These are phyloP conservation scores for Collariella sp. DNA, from an alignment of 495 filamentous ascomycete genomes.

Conservation along the genomic window DNA sequence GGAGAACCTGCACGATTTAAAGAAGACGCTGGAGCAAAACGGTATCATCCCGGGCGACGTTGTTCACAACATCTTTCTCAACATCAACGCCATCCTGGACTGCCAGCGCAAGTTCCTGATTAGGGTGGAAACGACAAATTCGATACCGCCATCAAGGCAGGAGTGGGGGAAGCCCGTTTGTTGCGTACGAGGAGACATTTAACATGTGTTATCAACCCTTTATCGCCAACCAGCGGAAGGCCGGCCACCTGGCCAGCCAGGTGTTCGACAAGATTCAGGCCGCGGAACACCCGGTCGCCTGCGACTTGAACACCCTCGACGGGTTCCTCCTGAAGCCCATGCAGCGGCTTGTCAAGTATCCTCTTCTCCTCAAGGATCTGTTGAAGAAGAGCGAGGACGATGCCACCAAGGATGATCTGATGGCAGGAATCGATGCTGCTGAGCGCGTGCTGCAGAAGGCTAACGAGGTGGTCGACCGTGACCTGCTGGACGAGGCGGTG, in stretches of 20 bases:
- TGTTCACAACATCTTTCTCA: constrained; percentile 92
- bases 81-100: constrained; percentile 87
- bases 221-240: constrained; percentile 82
- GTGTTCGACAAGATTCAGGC: constrained; percentile 53
- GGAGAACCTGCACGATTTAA: constrained; percentile 86
- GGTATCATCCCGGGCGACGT: constrained; percentile 82
- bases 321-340: constrained; percentile 94
- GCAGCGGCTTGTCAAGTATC: constrained; percentile 90
- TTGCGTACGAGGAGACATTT: constrained; percentile 67
- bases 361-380: constrained; percentile 80
- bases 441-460: constrained; percentile 69
- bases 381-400: constrained; percentile 72
- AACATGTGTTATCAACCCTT: constrained; percentile 82
- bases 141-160: constrained; percentile 63
- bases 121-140: constrained; percentile 89
- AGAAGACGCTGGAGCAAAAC: constrained; percentile 79
- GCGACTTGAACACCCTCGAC: constrained; percentile 58
- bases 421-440: constrained; percentile 63
- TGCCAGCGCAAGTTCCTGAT: constrained; percentile 93
- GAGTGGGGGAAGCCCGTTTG: constrained; percentile 88
- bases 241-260: constrained; percentile 50
- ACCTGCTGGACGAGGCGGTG: constrained; percentile 69
- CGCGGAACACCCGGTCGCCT: constrained; percentile 47
- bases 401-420: constrained; percentile 57
- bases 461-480: constrained; percentile 81